These are phyloP conservation scores for Grifola frondosa DNA, from an alignment of 1,284 basidiomycete species.

Conservation along the genomic window DNA sequence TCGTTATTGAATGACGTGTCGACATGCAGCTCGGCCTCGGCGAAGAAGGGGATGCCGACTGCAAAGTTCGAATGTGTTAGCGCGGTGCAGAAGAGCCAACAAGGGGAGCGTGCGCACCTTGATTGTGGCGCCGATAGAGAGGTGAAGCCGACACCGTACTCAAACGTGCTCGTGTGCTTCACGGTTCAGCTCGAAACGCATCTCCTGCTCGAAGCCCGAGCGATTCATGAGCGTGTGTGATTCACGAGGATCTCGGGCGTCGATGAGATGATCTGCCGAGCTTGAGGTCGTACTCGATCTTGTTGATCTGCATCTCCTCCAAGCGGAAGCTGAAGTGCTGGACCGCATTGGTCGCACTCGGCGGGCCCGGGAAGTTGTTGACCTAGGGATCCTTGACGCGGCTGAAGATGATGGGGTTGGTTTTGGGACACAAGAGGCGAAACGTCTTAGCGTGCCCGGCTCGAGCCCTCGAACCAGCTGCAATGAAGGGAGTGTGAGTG, in stretches of 20 bases:
- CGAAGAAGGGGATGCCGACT: constrained; percentile 5
- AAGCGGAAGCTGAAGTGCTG: constrained; percentile 7
- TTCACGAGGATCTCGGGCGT: background rate
- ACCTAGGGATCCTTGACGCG: background rate
- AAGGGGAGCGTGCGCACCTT: too few relatives aligned
- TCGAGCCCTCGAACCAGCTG: constrained; percentile 7
- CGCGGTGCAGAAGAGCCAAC: too few relatives aligned
- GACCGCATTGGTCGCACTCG: background rate
- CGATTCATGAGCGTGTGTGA: constrained; percentile 1
- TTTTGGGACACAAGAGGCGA: background rate
- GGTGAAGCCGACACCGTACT: constrained; percentile 2
- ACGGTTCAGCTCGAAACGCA: constrained; percentile 2
- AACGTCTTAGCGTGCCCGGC: background rate
- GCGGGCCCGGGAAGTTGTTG: background rate
- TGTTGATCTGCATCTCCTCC: constrained; percentile 7
- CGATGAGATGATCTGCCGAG: background rate
- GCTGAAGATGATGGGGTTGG: background rate
- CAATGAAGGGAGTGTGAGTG: too few relatives aligned
- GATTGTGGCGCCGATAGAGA: background rate
- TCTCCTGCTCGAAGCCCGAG: background rate
- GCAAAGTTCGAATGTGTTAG: too few relatives aligned
- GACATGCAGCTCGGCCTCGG: constrained; percentile 1
- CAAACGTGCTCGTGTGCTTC: constrained; percentile 1
- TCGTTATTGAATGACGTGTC: background rate
- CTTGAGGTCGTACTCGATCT: constrained; percentile 4